Conservation (phyloP, 2,329 filamentous ascomycete genomes). For the Myriosclerotinia scirpicola region DNA sequence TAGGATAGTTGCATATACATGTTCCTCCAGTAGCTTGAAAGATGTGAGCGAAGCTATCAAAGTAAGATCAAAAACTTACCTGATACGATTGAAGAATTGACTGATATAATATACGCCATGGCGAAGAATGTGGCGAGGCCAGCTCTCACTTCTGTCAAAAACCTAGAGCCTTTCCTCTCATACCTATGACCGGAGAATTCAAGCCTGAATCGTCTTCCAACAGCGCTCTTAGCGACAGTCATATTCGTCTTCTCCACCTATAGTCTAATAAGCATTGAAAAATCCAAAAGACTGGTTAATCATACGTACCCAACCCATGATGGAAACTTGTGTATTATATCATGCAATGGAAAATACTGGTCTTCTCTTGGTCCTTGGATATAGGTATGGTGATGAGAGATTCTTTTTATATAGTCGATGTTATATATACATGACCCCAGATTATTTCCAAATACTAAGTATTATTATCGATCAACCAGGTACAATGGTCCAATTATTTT, state of each 20-base stretch:
- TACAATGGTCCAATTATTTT: slow-evolving; percentile 22
- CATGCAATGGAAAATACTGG: not conserved
- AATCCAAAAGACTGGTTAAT: slow-evolving; percentile 27
- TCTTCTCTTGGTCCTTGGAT: not conserved
- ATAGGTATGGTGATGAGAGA: not conserved
- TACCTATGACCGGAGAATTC: slow-evolving; percentile 74
- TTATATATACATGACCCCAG: slow-evolving; percentile 5
- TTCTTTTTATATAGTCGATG: slow-evolving; percentile 14
- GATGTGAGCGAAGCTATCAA: slow-evolving; percentile 14
- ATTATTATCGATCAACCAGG: slow-evolving; percentile 13
- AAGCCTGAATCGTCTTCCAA: slow-evolving; percentile 75
- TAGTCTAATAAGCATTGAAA: slow-evolving; percentile 46
- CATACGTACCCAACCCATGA: slow-evolving; percentile 39
- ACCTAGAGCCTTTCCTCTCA: slow-evolving; percentile 61
- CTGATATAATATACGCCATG: slow-evolving; percentile 74
- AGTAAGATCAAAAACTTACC: slow-evolving; percentile 17
- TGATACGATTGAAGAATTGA: slow-evolving; percentile 50
- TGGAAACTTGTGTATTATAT: slow-evolving; percentile 5
- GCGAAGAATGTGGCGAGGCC: slow-evolving; percentile 72
- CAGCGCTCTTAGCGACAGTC: slow-evolving; percentile 59
- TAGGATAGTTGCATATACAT: slow-evolving; percentile 26
- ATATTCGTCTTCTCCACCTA: slow-evolving; percentile 51
- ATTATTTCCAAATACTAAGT: not conserved
- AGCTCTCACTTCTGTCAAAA: slow-evolving; percentile 81
- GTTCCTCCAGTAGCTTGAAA: slow-evolving; percentile 29